These are phyloP conservation scores for Fusarium coffeatum DNA, from an alignment of 2,329 filamentous ascomycete species.

Conservation along the genomic window DNA sequence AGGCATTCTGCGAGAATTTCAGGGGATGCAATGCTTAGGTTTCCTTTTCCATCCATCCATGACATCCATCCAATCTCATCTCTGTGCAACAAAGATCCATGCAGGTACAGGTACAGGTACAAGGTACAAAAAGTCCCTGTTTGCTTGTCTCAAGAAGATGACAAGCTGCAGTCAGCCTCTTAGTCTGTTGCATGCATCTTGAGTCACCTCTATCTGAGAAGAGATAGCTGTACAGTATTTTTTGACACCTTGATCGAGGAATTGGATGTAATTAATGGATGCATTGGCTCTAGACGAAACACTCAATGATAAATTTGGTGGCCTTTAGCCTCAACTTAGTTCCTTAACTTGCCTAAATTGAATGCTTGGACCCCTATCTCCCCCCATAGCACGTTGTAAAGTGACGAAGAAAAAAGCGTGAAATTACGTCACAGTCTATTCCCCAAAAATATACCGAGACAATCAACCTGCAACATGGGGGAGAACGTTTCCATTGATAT, in stretches of 20 bases:
- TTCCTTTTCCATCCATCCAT: background rate
- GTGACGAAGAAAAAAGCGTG: background rate
- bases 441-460: slow-evolving; percentile 9
- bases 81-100: slow-evolving; percentile 37
- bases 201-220: background rate
- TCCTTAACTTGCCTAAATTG: background rate
- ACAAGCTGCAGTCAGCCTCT: slow-evolving; percentile 35
- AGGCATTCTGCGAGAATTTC: slow-evolving; percentile 10
- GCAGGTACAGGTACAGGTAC: slow-evolving; percentile 7
- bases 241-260: background rate
- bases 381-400: background rate
- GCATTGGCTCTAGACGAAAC: background rate
- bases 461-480: slow-evolving; percentile 14
- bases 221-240: background rate
- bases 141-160: slow-evolving; percentile 12
- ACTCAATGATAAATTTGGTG: background rate
- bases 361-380: slow-evolving; percentile 18
- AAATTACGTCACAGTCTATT: slow-evolving; percentile 35
- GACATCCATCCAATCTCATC: slow-evolving; percentile 13
- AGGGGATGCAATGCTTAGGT: background rate
- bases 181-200: slow-evolving; percentile 15
- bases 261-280: background rate
- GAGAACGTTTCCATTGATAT: background rate
- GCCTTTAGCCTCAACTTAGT: background rate
- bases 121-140: background rate